A percentile compares a stretch with the other conserved stretches of the same genome.
Conservation (phyloP, 2,329 filamentous ascomycete genomes). For the Coleophoma crateriformis region DNA sequence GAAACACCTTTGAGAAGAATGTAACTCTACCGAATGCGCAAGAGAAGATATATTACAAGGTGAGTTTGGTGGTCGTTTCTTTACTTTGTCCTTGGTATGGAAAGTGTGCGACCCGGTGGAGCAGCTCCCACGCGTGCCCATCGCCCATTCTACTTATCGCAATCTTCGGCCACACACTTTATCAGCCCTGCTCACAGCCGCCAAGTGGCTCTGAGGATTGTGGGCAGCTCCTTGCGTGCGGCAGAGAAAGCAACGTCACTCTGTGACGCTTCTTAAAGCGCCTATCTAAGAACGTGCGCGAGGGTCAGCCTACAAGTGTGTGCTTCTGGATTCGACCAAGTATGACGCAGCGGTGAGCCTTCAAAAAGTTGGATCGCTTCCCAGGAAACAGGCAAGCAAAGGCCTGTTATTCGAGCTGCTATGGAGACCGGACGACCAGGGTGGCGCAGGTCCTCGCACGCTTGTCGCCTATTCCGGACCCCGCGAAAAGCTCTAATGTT, state of each 20-base stretch:
- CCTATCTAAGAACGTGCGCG: too few relatives aligned
- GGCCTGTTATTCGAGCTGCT: constrained; percentile 9
- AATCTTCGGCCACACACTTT: too few relatives aligned
- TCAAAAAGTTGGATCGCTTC: not conserved
- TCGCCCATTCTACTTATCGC: too few relatives aligned
- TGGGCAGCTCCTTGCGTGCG: too few relatives aligned
- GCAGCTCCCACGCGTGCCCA: too few relatives aligned
- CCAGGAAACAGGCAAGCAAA: constrained; percentile 7
- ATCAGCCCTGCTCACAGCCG: too few relatives aligned
- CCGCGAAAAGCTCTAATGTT: constrained; percentile 12
- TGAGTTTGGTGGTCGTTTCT: constrained; percentile 35
- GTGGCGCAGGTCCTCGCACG: constrained; percentile 6
- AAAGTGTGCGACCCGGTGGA: too few relatives aligned
- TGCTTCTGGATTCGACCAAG: not conserved
- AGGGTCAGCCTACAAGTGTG: too few relatives aligned
- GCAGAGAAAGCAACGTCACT: too few relatives aligned
- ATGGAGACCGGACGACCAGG: constrained; percentile 15
- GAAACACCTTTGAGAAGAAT: constrained; percentile 70
- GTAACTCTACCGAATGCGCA: constrained; percentile 63
- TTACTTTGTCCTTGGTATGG: not conserved
- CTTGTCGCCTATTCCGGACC: constrained; percentile 20
- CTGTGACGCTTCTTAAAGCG: too few relatives aligned
- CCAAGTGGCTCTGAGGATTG: too few relatives aligned
- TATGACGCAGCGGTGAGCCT: constrained; percentile 1
- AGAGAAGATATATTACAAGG: constrained; percentile 92